Base-by-base conservation (phyloP, 73 alveolate genomes). In the Blepharisma japonicum region DNA sequence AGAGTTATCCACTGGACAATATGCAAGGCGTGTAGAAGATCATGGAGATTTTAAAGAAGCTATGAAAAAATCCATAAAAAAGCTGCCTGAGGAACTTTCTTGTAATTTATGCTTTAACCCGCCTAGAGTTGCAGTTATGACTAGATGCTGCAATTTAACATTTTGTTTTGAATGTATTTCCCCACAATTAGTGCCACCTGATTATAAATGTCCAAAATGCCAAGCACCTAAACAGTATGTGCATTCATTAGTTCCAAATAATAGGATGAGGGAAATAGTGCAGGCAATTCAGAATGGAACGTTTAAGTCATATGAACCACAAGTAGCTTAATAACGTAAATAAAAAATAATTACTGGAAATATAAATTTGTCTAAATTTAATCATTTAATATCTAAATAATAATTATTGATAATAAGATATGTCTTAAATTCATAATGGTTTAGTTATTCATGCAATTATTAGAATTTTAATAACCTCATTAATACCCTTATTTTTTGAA, bases 101-200 rank as follows among this genome's bases (percentile, higher is more conserved):
- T 61, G 74, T 25, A 25, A 14, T 8, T 20, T 9, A 14, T 61
- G 74, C 23, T 39, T 14, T 61, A 61, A 61, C 5, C 47, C 74
- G 2, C 74, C 74, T 14, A n/a, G 74, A 20, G 14, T 61, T 8
- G 74, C 74, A 14, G 74, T 61, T 61, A 61, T 61, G 49, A 61
- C 74, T 3, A 61, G 74, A 25, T 61, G 74, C 23, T 61, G 74
- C 23, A 61, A 61, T 61, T 61, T 14, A 14, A 14, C 74, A 0
- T 61, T 18, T 61, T 61, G 74, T 25, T 61, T 18, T 61, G 74
- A 61, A 14, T 61, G 74, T 25, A 25, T 25, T 14, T 20, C 50
- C 23, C 74, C 38, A 9, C 47, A 14, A 25, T 4, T 61, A 20
- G 23, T 61, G 23, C 23, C 74, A 18, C 18, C 50, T 61, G 47